Conservation (phyloP, 306 rosid genomes). For the Canavalia gladiata region DNA sequence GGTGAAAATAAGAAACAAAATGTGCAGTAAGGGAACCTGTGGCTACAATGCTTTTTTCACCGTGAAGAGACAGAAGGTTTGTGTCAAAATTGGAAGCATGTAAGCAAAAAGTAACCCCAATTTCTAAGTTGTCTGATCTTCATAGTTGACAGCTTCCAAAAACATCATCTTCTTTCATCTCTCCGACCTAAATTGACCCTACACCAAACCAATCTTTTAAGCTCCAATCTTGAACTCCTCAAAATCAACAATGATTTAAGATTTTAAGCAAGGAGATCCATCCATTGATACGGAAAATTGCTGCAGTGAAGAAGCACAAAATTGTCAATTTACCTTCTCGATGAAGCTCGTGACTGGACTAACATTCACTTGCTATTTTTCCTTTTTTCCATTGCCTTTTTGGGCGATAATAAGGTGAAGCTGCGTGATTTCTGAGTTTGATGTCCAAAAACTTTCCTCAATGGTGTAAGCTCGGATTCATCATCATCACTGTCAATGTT, state of each 20-base stretch:
- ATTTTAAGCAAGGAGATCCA: slow-evolving; percentile 36
- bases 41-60: slow-evolving; percentile 18
- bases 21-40: slow-evolving; percentile 7
- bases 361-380: slow-evolving; percentile 43
- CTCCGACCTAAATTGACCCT: slow-evolving; percentile 23
- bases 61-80: slow-evolving; percentile 31
- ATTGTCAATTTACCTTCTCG: slow-evolving; percentile 45
- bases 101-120: slow-evolving; percentile 45
- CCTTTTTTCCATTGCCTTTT: slow-evolving; percentile 53
- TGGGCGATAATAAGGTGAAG: slow-evolving; percentile 62
- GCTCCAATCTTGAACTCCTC: slow-evolving; percentile 23
- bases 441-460: slow-evolving; percentile 59
- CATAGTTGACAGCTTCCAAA: slow-evolving; percentile 41
- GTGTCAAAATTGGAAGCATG: slow-evolving; percentile 46
- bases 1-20: slow-evolving; percentile 22
- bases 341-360: slow-evolving; percentile 20
- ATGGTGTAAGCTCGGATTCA: slow-evolving; percentile 63
- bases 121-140: slow-evolving; percentile 10
- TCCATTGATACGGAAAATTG: slow-evolving; percentile 36
- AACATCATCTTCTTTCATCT: slow-evolving; percentile 28
- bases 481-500: slow-evolving; percentile 87
- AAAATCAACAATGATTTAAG: slow-evolving; percentile 18
- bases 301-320: slow-evolving; percentile 32
- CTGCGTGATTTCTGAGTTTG: slow-evolving; percentile 47
- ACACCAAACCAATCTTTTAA: slow-evolving; percentile 30